These are phyloP conservation scores for Eucalyptus pumila DNA, from an alignment of 345 rosid species.

Conservation along the genomic window DNA sequence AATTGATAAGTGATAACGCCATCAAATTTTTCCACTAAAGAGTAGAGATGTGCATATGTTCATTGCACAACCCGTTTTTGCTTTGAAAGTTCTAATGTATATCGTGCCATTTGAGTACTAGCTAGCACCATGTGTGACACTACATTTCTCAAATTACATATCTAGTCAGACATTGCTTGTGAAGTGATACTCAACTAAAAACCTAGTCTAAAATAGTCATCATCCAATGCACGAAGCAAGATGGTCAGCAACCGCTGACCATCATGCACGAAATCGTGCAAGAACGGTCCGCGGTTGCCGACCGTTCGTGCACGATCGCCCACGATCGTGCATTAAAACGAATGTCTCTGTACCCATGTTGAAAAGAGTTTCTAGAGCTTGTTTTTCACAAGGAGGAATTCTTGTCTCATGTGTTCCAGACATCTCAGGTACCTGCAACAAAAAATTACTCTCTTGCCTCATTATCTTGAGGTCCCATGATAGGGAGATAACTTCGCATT, in stretches of 20 bases:
- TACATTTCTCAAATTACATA: background rate
- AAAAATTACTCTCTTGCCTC: background rate
- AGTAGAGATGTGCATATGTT: background rate
- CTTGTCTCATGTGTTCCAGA: constrained; percentile 71
- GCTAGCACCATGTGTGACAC: background rate
- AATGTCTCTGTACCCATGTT: constrained; percentile 19
- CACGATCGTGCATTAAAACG: too few species aligned
- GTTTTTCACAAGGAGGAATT: constrained; percentile 57
- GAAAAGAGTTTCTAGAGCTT: constrained; percentile 62
- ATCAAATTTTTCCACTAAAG: background rate
- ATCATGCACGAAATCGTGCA: too few species aligned
- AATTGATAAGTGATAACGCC: background rate
- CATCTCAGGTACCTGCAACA: constrained; percentile 56
- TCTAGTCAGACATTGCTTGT: background rate
- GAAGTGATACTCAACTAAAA: background rate
- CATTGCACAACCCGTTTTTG: background rate
- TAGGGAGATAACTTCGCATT: too few species aligned
- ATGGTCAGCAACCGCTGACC: too few species aligned
- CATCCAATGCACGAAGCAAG: too few species aligned
- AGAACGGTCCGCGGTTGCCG: too few species aligned
- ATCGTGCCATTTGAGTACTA: background rate
- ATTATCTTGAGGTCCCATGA: background rate
- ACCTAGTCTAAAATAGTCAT: background rate
- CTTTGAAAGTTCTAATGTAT: background rate
- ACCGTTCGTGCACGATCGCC: too few species aligned